phyloP scores from a whole-genome alignment of 2,329 filamentous ascomycete genomes.

The Aspergillus phoenicis region DNA sequence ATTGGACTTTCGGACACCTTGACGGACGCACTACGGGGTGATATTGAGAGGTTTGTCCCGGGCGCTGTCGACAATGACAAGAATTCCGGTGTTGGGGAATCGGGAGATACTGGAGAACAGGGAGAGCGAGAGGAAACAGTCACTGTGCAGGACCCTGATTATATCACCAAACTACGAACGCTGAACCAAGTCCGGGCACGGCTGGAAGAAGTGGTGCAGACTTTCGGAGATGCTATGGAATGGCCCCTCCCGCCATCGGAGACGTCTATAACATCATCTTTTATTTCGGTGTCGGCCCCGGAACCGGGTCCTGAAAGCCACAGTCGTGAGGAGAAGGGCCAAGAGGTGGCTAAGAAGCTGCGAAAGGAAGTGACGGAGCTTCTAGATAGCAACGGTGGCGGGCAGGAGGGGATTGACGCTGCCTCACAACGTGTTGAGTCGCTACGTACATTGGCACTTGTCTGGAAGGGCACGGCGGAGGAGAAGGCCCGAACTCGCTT shows the following conservation, averaged over 20 bases:
- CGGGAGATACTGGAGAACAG: not conserved
- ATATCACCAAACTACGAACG: slow-evolving; percentile 77
- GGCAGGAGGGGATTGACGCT: slow-evolving; percentile 65
- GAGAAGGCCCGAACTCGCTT: slow-evolving; percentile 82
- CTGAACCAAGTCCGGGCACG: slow-evolving; percentile 78
- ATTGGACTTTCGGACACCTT: slow-evolving; percentile 77
- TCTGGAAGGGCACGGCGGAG: slow-evolving; percentile 96
- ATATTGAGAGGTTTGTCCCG: slow-evolving; percentile 73
- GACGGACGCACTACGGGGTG: slow-evolving; percentile 69
- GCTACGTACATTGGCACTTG: slow-evolving; percentile 71
- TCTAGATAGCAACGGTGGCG: slow-evolving; percentile 61
- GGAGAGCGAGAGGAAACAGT: slow-evolving; percentile 11
- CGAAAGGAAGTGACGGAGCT: slow-evolving; percentile 70
- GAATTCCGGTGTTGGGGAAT: slow-evolving; percentile 12
- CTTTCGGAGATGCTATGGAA: slow-evolving; percentile 93
- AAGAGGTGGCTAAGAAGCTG: slow-evolving; percentile 69
- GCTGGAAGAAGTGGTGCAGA: slow-evolving; percentile 86
- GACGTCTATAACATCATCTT: slow-evolving; percentile 77
- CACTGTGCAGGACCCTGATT: slow-evolving; percentile 55
- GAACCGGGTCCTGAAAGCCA: slow-evolving; percentile 68
- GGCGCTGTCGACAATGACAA: slow-evolving; percentile 35
- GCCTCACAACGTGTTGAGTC: slow-evolving; percentile 75
- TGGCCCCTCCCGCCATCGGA: slow-evolving; percentile 91
- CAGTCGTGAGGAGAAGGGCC: slow-evolving; percentile 82
- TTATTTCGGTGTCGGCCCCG: slow-evolving; percentile 86